Percentiles rank a stretch among this genome's conserved stretches.
These are phyloP conservation scores for Trametopsis cervina DNA, from an alignment of 768 basidiomycete genomes.

Conservation along the genomic window DNA sequence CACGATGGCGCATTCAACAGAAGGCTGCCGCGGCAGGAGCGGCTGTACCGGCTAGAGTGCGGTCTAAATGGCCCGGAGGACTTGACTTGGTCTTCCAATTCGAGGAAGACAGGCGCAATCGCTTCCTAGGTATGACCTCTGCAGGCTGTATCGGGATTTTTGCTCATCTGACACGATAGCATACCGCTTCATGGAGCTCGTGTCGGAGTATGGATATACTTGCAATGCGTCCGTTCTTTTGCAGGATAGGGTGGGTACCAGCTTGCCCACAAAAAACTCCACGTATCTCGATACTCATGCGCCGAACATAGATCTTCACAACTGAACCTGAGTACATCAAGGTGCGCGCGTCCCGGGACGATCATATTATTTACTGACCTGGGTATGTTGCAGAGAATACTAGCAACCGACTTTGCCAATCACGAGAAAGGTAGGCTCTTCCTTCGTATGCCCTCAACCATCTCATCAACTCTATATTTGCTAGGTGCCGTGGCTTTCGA, in stretches of 20 bases:
- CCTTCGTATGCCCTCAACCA: conserved; percentile 9
- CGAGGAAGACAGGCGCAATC: not conserved
- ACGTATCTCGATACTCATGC: not conserved
- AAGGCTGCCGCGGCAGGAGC: conserved; percentile 13
- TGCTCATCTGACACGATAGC: not conserved
- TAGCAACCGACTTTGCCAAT: conserved; percentile 38
- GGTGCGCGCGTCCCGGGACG: conserved; percentile 12
- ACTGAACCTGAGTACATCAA: conserved; percentile 43
- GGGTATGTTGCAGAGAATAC: conserved; percentile 26
- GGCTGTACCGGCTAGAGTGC: conserved; percentile 10
- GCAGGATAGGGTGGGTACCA: conserved; percentile 28
- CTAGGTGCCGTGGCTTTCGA: conserved; percentile 17
- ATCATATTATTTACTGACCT: not conserved
- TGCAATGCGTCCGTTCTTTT: conserved; percentile 27
- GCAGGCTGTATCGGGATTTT: conserved; percentile 2
- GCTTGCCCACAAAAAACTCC: too few relatives aligned
- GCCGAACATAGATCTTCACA: conserved; percentile 33
- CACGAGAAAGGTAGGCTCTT: conserved; percentile 35
- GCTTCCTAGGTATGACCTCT: conserved; percentile 3
- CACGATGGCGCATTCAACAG: conserved; percentile 6
- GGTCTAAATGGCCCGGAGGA: conserved; percentile 11
- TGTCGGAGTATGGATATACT: conserved; percentile 13
- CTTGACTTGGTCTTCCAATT: conserved; percentile 9
- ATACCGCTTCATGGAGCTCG: conserved; percentile 2
- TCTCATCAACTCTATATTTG: not conserved